Evolutionary conservation across 805 yeast genomes (phyloP).

Genomic region (Pichia insulana): DNA sequence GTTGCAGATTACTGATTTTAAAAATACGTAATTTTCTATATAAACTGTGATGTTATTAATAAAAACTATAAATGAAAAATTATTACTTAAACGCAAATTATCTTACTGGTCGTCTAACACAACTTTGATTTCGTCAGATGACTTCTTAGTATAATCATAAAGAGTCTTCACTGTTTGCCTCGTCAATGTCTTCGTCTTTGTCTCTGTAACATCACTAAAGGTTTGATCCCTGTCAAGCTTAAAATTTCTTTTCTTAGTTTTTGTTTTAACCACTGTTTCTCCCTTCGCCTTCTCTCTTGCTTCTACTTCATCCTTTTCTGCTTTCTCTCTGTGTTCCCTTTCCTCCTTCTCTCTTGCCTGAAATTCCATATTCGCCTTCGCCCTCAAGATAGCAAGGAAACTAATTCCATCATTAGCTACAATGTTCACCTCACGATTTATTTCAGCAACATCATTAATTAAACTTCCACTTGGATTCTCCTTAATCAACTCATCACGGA

Average conservation of each 20-base stretch:
- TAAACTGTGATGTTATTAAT: neutral
- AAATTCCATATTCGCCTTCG: constrained; percentile 49
- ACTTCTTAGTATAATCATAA: too few species aligned
- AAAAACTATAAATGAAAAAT: neutral
- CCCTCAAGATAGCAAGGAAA: constrained; percentile 46
- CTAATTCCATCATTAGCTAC: constrained; percentile 54
- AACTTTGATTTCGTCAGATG: constrained; percentile 5
- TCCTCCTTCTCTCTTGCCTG: constrained; percentile 44
- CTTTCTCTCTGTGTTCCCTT: constrained; percentile 14
- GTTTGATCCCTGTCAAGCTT: too few species aligned
- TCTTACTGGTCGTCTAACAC: constrained; percentile 1
- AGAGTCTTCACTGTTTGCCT: neutral
- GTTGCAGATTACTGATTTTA: constrained; percentile 12
- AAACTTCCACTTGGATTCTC: constrained; percentile 23
- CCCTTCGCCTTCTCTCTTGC: neutral
- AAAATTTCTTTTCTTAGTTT: too few species aligned
- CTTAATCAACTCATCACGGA: constrained; percentile 45
- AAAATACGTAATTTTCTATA: neutral
- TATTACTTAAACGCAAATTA: neutral
- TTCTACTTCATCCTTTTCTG: constrained; percentile 7
- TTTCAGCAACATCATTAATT: constrained; percentile 27
- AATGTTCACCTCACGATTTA: constrained; percentile 39
- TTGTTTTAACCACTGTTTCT: neutral
- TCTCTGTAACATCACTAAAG: neutral
- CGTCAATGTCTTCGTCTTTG: too few species aligned